Evolutionary conservation across 495 filamentous ascomycete species (phyloP).

Genomic region (Massariosphaeria phaeospora): DNA sequence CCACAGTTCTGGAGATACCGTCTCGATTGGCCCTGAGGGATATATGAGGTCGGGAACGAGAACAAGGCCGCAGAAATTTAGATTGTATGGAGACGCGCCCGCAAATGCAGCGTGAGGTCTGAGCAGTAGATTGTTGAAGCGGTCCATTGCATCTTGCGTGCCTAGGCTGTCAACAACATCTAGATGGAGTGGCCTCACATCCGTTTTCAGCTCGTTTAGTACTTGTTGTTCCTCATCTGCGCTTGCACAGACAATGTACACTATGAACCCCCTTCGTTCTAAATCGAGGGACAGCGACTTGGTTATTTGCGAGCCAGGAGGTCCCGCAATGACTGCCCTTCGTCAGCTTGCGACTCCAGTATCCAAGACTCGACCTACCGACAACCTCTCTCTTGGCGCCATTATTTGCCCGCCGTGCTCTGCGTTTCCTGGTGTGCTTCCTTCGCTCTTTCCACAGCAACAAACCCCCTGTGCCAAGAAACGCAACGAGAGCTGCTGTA

Average conservation of each 20-base stretch:
- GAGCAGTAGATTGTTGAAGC: slow-evolving; percentile 62
- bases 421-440: slow-evolving; percentile 58
- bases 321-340: slow-evolving; percentile 65
- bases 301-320: slow-evolving; percentile 72
- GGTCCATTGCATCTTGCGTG: slow-evolving; percentile 57
- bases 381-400: slow-evolving; percentile 88
- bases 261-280: slow-evolving; percentile 87
- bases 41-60: slow-evolving; percentile 68
- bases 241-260: slow-evolving; percentile 77
- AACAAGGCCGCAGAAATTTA: slow-evolving; percentile 71
- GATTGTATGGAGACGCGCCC: slow-evolving; percentile 64
- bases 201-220: slow-evolving; percentile 64
- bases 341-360: background rate
- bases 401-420: slow-evolving; percentile 70
- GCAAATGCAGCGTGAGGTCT: slow-evolving; percentile 66
- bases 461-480: slow-evolving; percentile 63
- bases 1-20: slow-evolving; percentile 73
- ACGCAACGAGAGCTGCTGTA: slow-evolving; percentile 61
- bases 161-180: slow-evolving; percentile 61
- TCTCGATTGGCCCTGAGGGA: slow-evolving; percentile 72
- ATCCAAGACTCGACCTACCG: slow-evolving; percentile 39
- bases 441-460: slow-evolving; percentile 59
- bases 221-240: slow-evolving; percentile 77
- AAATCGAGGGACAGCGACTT: slow-evolving; percentile 76
- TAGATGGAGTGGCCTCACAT: slow-evolving; percentile 76